Evolutionary conservation across 2,329 filamentous ascomycete genomes (phyloP).

Genomic region (Atkinsonella hypoxylon): DNA sequence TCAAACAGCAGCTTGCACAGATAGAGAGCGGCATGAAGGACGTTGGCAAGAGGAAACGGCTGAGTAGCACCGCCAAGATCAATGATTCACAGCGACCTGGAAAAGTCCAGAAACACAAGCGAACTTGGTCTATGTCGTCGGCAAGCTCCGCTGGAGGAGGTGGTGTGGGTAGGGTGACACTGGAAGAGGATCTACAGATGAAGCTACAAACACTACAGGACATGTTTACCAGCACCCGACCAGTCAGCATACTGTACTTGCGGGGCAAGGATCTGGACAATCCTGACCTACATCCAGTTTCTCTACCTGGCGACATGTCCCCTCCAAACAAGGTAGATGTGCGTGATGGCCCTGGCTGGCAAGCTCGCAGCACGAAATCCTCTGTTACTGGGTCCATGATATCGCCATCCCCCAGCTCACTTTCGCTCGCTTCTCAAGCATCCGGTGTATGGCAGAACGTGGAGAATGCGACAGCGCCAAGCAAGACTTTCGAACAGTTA

Average conservation of each 20-base stretch:
- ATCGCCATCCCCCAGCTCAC: conserved; percentile 54
- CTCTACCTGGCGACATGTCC: conserved; percentile 53
- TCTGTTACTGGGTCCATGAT: conserved; percentile 51
- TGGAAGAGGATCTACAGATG: conserved; percentile 66
- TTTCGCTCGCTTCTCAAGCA: conserved; percentile 47
- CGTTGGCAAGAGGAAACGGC: conserved; percentile 51
- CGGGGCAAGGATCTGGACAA: conserved; percentile 69
- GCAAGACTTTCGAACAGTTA: conserved; percentile 39
- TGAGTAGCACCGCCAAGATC: conserved; percentile 34
- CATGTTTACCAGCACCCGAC: conserved; percentile 78
- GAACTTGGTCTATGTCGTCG: conserved; percentile 92
- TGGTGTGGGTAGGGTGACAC: conserved; percentile 29
- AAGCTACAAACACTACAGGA: conserved; percentile 71
- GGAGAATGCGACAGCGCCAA: conserved; percentile 33
- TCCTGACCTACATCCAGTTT: conserved; percentile 66
- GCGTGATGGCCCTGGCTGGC: conserved; percentile 38
- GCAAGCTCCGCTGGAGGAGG: conserved; percentile 44
- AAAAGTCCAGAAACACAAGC: conserved; percentile 83
- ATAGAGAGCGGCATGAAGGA: conserved; percentile 56
- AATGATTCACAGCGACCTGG: conserved; percentile 50
- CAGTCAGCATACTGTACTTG: conserved; percentile 66
- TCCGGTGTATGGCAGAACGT: conserved; percentile 45
- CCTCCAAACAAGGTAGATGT: conserved; percentile 43
- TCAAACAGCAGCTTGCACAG: conserved; percentile 86
- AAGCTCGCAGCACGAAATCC: conserved; percentile 38